Evolutionary conservation across 2,329 filamentous ascomycete genomes (phyloP).

Genomic region (Curvularia verruculosa): DNA sequence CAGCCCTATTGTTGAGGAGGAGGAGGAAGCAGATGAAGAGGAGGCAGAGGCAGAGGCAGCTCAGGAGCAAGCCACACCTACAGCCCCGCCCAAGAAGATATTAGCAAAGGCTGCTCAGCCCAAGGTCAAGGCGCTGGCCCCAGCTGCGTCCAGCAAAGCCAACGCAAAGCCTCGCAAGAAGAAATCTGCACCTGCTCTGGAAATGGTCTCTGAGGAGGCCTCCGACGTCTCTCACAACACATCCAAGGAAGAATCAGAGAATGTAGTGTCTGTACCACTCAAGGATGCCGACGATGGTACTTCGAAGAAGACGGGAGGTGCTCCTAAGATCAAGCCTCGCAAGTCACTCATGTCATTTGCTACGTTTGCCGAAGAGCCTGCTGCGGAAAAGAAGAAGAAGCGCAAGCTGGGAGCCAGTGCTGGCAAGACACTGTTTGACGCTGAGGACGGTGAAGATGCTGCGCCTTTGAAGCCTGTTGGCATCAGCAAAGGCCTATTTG

Average conservation of each 20-base stretch:
- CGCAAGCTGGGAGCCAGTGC: constrained; percentile 69
- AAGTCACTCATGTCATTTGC: constrained; percentile 57
- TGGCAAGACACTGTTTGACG: constrained; percentile 70
- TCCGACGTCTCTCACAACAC: constrained; percentile 36
- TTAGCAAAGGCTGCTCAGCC: constrained; percentile 35
- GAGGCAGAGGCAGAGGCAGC: constrained; percentile 36
- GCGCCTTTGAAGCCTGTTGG: constrained; percentile 41
- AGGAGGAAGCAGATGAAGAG: constrained; percentile 16
- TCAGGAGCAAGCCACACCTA: constrained; percentile 38
- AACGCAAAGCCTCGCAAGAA: constrained; percentile 54
- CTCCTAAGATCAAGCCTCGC: constrained; percentile 50
- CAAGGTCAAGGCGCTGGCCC: constrained; percentile 52
- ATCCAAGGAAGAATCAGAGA: constrained; percentile 50
- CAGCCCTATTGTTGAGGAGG: constrained; percentile 48
- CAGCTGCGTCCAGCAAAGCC: constrained; percentile 53
- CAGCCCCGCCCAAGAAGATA: constrained; percentile 38
- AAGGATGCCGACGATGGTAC: constrained; percentile 44
- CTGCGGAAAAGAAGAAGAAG: constrained; percentile 61
- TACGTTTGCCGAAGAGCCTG: constrained; percentile 49
- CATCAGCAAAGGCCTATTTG: constrained; percentile 47
- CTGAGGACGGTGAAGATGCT: constrained; percentile 41
- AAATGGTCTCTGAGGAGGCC: constrained; percentile 53
- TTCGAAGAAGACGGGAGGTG: constrained; percentile 41
- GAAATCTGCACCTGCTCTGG: constrained; percentile 46
- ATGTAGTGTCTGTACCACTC: constrained; percentile 41